Percentiles rank a stretch among this genome's conserved stretches.
These are phyloP conservation scores for Phytophthora chlamydospora DNA, from an alignment of 352 stramenopile genomes.

Conservation along the genomic window DNA sequence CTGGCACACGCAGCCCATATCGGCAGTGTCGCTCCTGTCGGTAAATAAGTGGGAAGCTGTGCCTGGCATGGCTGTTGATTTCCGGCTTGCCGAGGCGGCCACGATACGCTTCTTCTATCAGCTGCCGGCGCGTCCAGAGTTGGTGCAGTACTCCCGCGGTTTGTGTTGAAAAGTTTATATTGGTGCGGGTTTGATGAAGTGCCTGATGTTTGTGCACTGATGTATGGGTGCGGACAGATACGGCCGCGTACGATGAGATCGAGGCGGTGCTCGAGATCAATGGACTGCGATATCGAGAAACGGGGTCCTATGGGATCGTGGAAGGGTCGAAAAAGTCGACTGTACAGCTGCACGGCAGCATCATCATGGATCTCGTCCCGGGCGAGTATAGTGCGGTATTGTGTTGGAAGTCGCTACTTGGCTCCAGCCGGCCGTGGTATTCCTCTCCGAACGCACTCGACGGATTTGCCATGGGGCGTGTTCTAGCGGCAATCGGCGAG, in stretches of 20 bases:
- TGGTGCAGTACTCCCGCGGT: slow-evolving; percentile 61
- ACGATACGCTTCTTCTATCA: slow-evolving; percentile 79
- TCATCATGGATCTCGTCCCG: slow-evolving; percentile 67
- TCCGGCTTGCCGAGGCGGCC: slow-evolving; percentile 53
- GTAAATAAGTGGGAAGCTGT: slow-evolving; percentile 64
- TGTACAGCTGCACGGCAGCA: slow-evolving; percentile 60
- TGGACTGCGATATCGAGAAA: slow-evolving; percentile 70
- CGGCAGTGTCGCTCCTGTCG: slow-evolving; percentile 40
- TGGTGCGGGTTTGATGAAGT: neutral
- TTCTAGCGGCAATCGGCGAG: slow-evolving; percentile 63
- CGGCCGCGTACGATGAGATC: slow-evolving; percentile 60
- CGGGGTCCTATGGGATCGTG: slow-evolving; percentile 65
- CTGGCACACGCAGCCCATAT: slow-evolving; percentile 70
- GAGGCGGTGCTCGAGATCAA: slow-evolving; percentile 69
- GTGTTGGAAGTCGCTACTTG: slow-evolving; percentile 58
- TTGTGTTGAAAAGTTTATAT: slow-evolving; percentile 15
- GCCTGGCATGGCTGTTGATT: slow-evolving; percentile 55
- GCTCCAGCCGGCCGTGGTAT: slow-evolving; percentile 68
- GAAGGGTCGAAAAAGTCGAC: slow-evolving; percentile 60
- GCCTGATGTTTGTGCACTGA: slow-evolving; percentile 13
- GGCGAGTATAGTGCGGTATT: slow-evolving; percentile 68
- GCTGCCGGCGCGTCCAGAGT: slow-evolving; percentile 62
- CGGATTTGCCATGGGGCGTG: slow-evolving; percentile 73
- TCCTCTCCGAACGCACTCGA: slow-evolving; percentile 62
- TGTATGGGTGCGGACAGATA: slow-evolving; percentile 45